Percentiles rank a stretch among this genome's conserved stretches.
phyloP scores from a whole-genome alignment of 768 basidiomycete species.

The Clathrus columnatus region DNA sequence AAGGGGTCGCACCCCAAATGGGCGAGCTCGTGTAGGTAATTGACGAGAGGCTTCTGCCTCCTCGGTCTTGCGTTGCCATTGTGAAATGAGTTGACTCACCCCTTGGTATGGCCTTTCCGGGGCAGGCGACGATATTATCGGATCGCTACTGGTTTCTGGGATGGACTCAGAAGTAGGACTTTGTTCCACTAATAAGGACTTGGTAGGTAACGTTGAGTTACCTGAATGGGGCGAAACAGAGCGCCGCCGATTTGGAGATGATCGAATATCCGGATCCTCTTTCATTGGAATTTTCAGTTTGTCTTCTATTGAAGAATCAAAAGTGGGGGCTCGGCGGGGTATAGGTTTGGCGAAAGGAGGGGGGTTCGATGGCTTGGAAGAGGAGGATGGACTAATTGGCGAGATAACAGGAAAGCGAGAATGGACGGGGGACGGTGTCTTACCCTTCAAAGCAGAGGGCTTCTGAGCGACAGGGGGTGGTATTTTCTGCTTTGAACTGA shows the following conservation, averaged over 20 bases:
- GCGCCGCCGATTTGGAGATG: not conserved
- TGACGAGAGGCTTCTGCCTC: constrained; percentile 34
- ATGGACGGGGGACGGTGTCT: not conserved
- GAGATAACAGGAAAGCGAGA: constrained; percentile 4
- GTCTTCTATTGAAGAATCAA: not conserved
- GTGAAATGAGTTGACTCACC: constrained; percentile 76
- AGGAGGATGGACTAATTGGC: constrained; percentile 1
- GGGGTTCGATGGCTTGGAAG: not conserved
- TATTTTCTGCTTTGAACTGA: constrained; percentile 20
- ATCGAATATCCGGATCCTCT: not conserved
- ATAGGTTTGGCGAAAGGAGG: not conserved
- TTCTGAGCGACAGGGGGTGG: constrained; percentile 25
- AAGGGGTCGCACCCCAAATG: not conserved
- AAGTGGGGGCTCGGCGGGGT: constrained; percentile 9
- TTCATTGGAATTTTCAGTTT: not conserved
- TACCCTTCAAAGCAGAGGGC: constrained; percentile 20
- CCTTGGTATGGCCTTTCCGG: constrained; percentile 76
- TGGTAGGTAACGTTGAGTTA: too few relatives aligned
- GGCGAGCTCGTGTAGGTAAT: not conserved
- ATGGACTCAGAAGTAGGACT: too few relatives aligned
- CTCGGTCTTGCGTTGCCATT: constrained; percentile 78
- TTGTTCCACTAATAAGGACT: too few relatives aligned
- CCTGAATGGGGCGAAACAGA: too few relatives aligned
- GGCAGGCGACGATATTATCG: constrained; percentile 39
- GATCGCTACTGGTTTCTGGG: not conserved